Base-by-base conservation (phyloP, 73 alveolate genomes). In the Paraurostyla sp. region DNA sequence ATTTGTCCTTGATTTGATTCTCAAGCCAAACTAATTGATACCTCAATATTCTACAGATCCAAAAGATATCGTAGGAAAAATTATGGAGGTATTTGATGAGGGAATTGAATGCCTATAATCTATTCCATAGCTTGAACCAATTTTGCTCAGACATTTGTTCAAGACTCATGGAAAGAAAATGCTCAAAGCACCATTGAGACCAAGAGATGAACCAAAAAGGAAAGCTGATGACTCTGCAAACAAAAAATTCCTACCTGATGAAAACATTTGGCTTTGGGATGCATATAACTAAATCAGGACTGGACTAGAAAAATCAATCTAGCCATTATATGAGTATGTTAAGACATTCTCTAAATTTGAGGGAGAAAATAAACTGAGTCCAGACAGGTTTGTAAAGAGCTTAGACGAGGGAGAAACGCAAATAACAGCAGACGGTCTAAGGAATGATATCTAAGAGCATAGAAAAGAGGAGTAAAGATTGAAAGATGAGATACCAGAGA, bases 261-360 rank as follows among this genome's bases (percentile, higher is more conserved):
- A 97, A 76, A 96, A 97, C 83, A 93, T 97, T 40, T 98, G 99
- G 99, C 95, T 98, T n/a, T 97, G 99, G 98, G 98, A 97, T 59
- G 93, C 96, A 49, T 95, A 86, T 81, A 98, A 92, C 80, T 60
- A 85, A 16, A 80, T 98, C 60, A 92, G 93, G 22, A 90, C 50
- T 16, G 92, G 96, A 18, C 92, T 98, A 22, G 96, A 96, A 80
- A 89, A 93, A 71, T 97, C 99, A 13, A 92, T 97, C 87, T 96
- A 94, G 59, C 99, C 99, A 16, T 86, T 98, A 51, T 92, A 89
- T 71, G 98, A 95, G 50, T 98, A 97, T 86, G 88, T 98, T 27
- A 95, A 97, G 73, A 95, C 98, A 51, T 98, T 95, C 92, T 63
- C 92, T 45, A 75, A 87, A 68, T 98, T 91, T 82, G 98, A 96